These are phyloP conservation scores for Pistacia vera DNA, from an alignment of 345 rosid genomes.

Conservation along the genomic window DNA sequence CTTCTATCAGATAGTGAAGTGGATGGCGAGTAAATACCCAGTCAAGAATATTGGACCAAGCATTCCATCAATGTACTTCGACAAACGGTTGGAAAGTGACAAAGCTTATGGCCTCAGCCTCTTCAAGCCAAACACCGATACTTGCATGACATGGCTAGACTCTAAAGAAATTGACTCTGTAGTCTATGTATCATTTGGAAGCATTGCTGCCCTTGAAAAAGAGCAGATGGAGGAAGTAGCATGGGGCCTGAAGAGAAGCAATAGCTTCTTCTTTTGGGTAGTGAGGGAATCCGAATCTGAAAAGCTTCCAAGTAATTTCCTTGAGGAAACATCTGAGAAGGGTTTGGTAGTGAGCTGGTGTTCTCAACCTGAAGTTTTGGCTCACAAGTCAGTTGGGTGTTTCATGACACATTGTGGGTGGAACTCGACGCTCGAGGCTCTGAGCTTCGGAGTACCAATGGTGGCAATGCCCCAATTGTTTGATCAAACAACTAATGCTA, in stretches of 20 bases:
- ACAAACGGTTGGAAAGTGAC: conserved; percentile 29
- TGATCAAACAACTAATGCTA: conserved; percentile 30
- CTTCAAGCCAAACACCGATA: conserved; percentile 29
- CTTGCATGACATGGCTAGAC: conserved; percentile 48
- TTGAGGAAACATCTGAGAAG: too few relatives aligned
- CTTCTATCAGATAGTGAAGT: conserved; percentile 20
- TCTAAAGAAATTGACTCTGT: conserved; percentile 43
- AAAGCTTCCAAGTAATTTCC: too few relatives aligned
- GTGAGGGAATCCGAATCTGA: too few relatives aligned
- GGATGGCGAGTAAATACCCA: conserved; percentile 27
- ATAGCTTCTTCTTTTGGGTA: conserved; percentile 16
- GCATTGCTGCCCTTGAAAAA: conserved; percentile 47
- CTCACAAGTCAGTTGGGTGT: conserved; percentile 28
- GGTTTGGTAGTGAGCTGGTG: conserved; percentile 36
- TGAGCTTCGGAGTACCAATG: conserved; percentile 30
- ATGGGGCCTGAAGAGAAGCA: conserved; percentile 37
- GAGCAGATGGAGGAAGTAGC: conserved; percentile 60
- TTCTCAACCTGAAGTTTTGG: conserved; percentile 49
- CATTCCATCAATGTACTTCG: conserved; percentile 40
- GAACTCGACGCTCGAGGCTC: too few relatives aligned
- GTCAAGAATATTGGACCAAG: conserved; percentile 36
- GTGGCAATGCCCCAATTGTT: conserved; percentile 33
- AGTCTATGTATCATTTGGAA: conserved; percentile 60
- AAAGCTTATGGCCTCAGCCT: conserved; percentile 34
- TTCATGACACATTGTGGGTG: too few relatives aligned